Conservation (phyloP, 257 asterid genomes). For the Capsicum baccatum region DNA sequence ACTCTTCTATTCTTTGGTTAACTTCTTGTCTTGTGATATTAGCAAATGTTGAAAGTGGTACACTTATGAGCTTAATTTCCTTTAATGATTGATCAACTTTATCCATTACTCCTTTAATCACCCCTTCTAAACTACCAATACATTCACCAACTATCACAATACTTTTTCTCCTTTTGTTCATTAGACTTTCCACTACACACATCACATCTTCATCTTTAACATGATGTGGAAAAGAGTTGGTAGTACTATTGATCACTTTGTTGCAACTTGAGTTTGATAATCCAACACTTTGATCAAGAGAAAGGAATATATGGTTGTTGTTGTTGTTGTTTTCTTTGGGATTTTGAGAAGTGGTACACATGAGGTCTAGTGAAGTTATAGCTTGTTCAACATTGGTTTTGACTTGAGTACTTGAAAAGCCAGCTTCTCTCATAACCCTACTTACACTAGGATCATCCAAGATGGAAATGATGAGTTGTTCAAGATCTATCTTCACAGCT, state of each 20-base stretch:
- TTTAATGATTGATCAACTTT: constrained; percentile 43
- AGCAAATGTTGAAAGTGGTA: constrained; percentile 61
- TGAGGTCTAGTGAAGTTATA: constrained; percentile 43
- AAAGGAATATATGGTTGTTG: not conserved
- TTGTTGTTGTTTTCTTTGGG: constrained; percentile 23
- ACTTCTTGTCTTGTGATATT: constrained; percentile 61
- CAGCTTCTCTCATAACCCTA: constrained; percentile 90
- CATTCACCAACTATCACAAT: constrained; percentile 72
- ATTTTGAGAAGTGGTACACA: constrained; percentile 29
- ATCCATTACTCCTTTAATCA: constrained; percentile 59
- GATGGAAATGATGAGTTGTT: constrained; percentile 82
- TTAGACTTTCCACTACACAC: constrained; percentile 48
- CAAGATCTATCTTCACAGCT: constrained; percentile 72
- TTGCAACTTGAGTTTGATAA: constrained; percentile 2
- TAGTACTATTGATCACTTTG: not conserved
- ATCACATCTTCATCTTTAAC: constrained; percentile 56
- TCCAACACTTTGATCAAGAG: constrained; percentile 7
- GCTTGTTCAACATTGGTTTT: constrained; percentile 72
- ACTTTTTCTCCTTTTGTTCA: constrained; percentile 43
- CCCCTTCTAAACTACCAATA: constrained; percentile 47
- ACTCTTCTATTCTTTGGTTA: constrained; percentile 63
- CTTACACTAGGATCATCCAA: constrained; percentile 94
- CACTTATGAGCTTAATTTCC: constrained; percentile 59
- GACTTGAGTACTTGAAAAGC: constrained; percentile 83
- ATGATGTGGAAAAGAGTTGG: constrained; percentile 6